phyloP scores from a whole-genome alignment of 2,329 filamentous ascomycete genomes.

The Colletotrichum musae region DNA sequence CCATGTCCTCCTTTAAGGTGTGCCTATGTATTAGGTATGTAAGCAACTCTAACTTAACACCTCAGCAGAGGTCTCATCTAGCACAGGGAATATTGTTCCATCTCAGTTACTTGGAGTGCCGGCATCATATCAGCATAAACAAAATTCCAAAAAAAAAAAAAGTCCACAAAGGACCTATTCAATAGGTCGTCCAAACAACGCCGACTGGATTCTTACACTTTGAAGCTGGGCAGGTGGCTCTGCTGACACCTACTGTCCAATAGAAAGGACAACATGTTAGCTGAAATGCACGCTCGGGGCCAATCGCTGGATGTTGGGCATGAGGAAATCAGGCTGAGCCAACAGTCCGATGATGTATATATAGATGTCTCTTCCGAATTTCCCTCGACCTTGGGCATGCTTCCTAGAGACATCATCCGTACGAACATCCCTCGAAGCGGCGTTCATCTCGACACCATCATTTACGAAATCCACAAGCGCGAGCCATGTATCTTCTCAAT shows the following conservation, averaged over 20 bases:
- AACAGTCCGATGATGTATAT: too few species aligned
- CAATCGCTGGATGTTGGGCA: background rate
- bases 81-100: too few species aligned
- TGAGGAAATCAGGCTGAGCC: background rate
- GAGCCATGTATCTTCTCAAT: constrained; percentile 49
- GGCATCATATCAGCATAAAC: too few species aligned
- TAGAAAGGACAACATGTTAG: background rate
- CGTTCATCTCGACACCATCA: background rate
- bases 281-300: background rate
- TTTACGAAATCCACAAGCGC: background rate
- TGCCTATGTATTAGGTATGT: too few species aligned
- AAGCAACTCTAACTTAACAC: too few species aligned
- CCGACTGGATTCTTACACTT: constrained; percentile 7
- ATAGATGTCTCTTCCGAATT: background rate
- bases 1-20: too few species aligned
- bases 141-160: too few species aligned
- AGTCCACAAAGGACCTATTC: too few species aligned
- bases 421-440: background rate
- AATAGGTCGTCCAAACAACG: too few species aligned
- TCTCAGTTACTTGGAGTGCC: too few species aligned
- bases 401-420: background rate
- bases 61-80: too few species aligned
- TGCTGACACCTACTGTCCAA: background rate
- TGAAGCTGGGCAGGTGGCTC: background rate
- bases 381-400: background rate